A percentile compares a stretch with the other conserved stretches of the same genome.
These are phyloP conservation scores for Paramecium caudatum DNA, from an alignment of 73 alveolate genomes.

Conservation along the genomic window DNA sequence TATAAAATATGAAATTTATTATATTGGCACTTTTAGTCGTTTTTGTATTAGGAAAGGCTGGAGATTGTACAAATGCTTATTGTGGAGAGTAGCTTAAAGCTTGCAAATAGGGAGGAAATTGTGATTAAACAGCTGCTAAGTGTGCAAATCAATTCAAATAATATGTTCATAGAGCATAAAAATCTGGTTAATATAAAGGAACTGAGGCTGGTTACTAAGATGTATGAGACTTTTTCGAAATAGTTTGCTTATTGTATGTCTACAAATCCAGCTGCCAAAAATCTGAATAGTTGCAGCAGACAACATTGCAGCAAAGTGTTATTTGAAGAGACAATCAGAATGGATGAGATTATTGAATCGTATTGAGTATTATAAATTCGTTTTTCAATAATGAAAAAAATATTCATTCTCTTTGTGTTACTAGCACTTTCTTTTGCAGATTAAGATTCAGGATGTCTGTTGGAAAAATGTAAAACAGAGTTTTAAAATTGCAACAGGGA, in stretches of 20 bases:
- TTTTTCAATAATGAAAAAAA: conserved; percentile 24
- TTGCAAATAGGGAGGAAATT: conserved; percentile 7
- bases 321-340: conserved; percentile 1
- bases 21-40: not conserved
- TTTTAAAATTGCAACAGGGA: conserved; percentile 41
- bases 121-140: conserved; percentile 42
- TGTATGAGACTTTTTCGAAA: not conserved
- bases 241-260: not conserved
- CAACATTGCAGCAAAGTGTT: not conserved
- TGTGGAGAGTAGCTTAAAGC: conserved; percentile 10
- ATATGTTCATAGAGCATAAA: conserved; percentile 22
- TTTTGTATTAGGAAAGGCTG: not conserved
- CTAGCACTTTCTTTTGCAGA: not conserved
- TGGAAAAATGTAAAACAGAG: conserved; percentile 5
- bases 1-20: not conserved
- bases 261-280: not conserved
- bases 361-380: conserved; percentile 51
- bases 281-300: conserved; percentile 9
- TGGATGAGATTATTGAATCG: conserved; percentile 44
- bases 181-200: conserved; percentile 21
- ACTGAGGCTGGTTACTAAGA: conserved; percentile 38
- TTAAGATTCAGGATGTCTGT: not conserved
- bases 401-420: conserved; percentile 2
- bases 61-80: conserved; percentile 19
- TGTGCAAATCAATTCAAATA: conserved; percentile 27